These are phyloP conservation scores for Sclerotinia nivalis DNA, from an alignment of 2,329 filamentous ascomycete genomes.

Conservation along the genomic window DNA sequence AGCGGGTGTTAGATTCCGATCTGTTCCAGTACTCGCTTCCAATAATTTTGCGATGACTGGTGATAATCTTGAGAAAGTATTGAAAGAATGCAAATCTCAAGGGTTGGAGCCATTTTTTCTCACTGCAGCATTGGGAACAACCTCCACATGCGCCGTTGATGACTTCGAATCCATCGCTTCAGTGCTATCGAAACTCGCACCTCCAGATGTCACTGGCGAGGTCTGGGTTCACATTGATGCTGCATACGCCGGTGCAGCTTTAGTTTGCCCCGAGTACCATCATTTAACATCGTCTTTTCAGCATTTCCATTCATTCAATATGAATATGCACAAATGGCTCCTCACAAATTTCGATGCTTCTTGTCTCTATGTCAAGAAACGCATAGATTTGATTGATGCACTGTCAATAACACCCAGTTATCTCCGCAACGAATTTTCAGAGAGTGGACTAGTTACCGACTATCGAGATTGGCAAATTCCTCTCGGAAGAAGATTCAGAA, in stretches of 20 bases:
- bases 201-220: slow-evolving; percentile 47
- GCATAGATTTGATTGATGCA: slow-evolving; percentile 75
- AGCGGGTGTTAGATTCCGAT: slow-evolving; percentile 77
- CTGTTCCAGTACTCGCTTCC: slow-evolving; percentile 61
- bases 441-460: slow-evolving; percentile 83
- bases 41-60: slow-evolving; percentile 73
- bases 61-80: slow-evolving; percentile 56
- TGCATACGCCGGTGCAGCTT: slow-evolving; percentile 84
- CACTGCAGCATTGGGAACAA: slow-evolving; percentile 81
- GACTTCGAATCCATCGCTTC: slow-evolving; percentile 57
- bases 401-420: slow-evolving; percentile 79
- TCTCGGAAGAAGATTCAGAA: slow-evolving; percentile 82
- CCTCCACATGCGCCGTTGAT: slow-evolving; percentile 84
- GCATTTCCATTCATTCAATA: slow-evolving; percentile 82
- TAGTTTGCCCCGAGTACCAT: slow-evolving; percentile 80
- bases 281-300: slow-evolving; percentile 62
- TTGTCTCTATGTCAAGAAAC: slow-evolving; percentile 75
- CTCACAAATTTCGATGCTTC: slow-evolving; percentile 89
- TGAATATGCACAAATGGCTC: slow-evolving; percentile 98
- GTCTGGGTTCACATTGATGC: slow-evolving; percentile 95
- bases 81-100: slow-evolving; percentile 65
- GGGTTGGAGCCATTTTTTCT: slow-evolving; percentile 85
- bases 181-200: slow-evolving; percentile 43
- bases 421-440: slow-evolving; percentile 77
- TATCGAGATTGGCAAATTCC: slow-evolving; percentile 98